Evolutionary conservation across 202 grass and related monocot species (phyloP), one percentile per base, ranked within the genome.

Genomic region (Hordeum pubiflorum): DNA sequence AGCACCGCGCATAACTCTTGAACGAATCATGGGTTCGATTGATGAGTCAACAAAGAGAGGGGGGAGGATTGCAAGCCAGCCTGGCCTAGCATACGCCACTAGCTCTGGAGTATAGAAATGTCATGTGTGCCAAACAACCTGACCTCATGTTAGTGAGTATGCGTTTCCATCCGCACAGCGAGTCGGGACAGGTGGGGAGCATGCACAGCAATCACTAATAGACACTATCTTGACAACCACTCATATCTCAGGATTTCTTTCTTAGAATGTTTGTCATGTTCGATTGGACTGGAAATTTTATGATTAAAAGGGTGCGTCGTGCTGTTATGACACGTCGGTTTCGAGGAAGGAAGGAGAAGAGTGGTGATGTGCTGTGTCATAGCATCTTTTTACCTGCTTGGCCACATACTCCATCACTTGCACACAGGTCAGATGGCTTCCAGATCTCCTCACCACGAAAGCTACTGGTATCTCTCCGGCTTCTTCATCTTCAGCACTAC

Each of bases 381-480:
- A 55, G 58, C 38, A 69, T 82, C 33, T 66, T 81, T 18, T 81
- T 82, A 98, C 95, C 95, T 91, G 90, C 82, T 91, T 94, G 58
- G 90, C 86, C 70, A 95, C 87, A 82, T 91, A 89, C 21, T 98
- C 80, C 73, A 98, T 91, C 46, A 95, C 84, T 81, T 98, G 76
- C 69, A 13, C 76, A 79, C 86, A 80, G 33, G 92, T 89, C 79
- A 98, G 86, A 32, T 24, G 48, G 72, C 90, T 88, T 89, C 95
- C 90, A 80, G 72, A 43, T 81, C 66, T 94, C 82, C 77, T 87
- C 46, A 93, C 90, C 70, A 97, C 84, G 81, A 89, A 97, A 37
- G 95, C 95, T 50, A 97, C 90, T 3, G 95, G 92, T 87, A 97
- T 83, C 86, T 98, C 95, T 81, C 95, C 95, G 48, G 82, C 84